phyloP scores from a whole-genome alignment of 2,329 filamentous ascomycete species.

The Colletotrichum graminicola region DNA sequence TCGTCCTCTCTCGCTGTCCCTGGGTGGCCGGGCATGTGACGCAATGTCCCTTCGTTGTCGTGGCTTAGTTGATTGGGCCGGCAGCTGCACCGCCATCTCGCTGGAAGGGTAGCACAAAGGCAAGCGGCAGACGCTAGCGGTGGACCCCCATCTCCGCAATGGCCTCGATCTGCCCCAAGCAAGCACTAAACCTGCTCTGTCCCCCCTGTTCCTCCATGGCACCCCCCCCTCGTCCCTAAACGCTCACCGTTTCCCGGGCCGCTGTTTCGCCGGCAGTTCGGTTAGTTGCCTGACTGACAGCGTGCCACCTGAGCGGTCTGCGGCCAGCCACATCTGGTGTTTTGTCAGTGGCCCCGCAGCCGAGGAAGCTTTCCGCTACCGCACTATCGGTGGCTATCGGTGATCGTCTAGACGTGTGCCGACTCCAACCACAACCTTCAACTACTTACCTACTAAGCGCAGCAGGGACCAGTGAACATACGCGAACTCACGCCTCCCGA shows the following conservation, averaged over 20 bases:
- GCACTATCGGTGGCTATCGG: conserved; percentile 9
- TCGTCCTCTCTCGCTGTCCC: conserved; percentile 3
- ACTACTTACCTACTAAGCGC: conserved; percentile 9
- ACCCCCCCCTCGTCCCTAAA: background rate
- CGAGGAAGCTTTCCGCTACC: conserved; percentile 1
- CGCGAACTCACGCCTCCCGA: background rate
- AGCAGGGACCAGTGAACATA: conserved; percentile 3
- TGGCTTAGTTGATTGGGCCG: conserved; percentile 32
- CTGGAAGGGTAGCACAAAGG: conserved; percentile 24
- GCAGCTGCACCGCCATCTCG: conserved; percentile 9
- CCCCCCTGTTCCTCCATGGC: conserved; percentile 6
- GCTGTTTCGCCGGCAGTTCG: conserved; percentile 35
- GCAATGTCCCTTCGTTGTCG: conserved; percentile 40
- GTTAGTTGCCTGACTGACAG: conserved; percentile 20
- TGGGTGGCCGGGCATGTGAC: conserved; percentile 44
- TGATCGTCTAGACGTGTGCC: background rate
- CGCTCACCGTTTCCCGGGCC: conserved; percentile 21
- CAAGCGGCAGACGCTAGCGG: conserved; percentile 21
- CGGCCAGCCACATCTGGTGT: background rate
- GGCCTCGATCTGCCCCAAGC: conserved; percentile 22
- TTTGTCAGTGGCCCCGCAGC: conserved; percentile 8
- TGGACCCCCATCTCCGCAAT: conserved; percentile 15
- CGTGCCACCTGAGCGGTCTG: background rate
- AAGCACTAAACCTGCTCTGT: conserved; percentile 1
- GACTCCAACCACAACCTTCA: conserved; percentile 12